Percentiles rank a stretch among this genome's conserved stretches.
Evolutionary conservation across 768 basidiomycete species (phyloP).

Genomic region (Hericium coralloides): DNA sequence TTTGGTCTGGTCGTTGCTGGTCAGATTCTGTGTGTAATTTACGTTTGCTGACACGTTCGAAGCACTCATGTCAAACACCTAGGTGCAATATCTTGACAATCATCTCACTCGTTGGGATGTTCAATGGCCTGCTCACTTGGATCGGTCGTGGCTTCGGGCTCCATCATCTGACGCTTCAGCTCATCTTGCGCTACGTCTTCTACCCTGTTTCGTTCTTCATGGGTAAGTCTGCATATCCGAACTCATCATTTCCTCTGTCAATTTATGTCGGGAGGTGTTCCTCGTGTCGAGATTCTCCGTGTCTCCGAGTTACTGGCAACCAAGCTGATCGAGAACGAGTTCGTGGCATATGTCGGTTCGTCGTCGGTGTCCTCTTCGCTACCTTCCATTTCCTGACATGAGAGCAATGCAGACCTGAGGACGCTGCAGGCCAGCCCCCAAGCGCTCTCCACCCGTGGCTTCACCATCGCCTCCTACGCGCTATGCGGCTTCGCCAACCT

Average conservation of each 20-base stretch:
- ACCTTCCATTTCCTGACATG: background rate
- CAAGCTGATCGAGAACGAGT: slow-evolving; percentile 85
- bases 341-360: slow-evolving; percentile 56
- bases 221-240: background rate
- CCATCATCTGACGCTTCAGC: slow-evolving; percentile 71
- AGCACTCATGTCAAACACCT: background rate
- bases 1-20: slow-evolving; percentile 85
- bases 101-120: slow-evolving; percentile 67
- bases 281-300: slow-evolving; percentile 65
- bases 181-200: slow-evolving; percentile 79
- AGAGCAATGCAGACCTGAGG: slow-evolving; percentile 37
- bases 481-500: slow-evolving; percentile 91
- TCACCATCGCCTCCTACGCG: slow-evolving; percentile 77
- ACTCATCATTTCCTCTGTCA: too few species aligned
- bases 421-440: slow-evolving; percentile 32
- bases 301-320: slow-evolving; percentile 81
- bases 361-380: background rate
- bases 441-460: slow-evolving; percentile 64
- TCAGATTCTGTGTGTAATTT: slow-evolving; percentile 59
- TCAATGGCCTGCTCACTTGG: slow-evolving; percentile 86
- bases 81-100: slow-evolving; percentile 83
- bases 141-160: slow-evolving; percentile 82
- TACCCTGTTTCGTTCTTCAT: slow-evolving; percentile 83
- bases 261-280: slow-evolving; percentile 38
- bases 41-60: background rate